phyloP scores from a whole-genome alignment of 2,329 filamentous ascomycete species.

The Truncatella angustata region DNA sequence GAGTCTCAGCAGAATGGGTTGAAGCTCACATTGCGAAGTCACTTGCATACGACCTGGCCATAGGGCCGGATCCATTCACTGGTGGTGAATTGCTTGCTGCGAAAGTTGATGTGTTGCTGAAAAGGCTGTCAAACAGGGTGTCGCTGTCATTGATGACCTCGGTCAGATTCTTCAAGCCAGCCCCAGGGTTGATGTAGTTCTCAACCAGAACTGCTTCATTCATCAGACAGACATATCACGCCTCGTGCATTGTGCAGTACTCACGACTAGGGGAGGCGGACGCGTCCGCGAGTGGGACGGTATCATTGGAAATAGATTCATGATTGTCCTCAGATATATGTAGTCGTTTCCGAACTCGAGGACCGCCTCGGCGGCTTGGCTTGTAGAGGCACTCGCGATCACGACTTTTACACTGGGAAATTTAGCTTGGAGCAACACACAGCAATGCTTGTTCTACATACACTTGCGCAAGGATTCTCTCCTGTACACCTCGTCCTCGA shows the following conservation, averaged over 20 bases:
- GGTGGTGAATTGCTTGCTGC: conserved; percentile 13
- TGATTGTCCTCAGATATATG: conserved; percentile 26
- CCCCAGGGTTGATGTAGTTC: conserved; percentile 45
- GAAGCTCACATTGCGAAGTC: conserved; percentile 36
- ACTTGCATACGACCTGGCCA: conserved; percentile 41
- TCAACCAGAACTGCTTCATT: conserved; percentile 28
- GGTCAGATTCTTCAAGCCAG: conserved; percentile 44
- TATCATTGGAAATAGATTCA: conserved; percentile 23
- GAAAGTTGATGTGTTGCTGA: conserved; percentile 24
- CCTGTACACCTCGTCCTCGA: conserved; percentile 9
- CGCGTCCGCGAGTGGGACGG: conserved; percentile 26
- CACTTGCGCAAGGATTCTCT: conserved; percentile 8
- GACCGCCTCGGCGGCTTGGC: conserved; percentile 41
- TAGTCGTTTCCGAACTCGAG: conserved; percentile 40
- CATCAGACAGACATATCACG: conserved; percentile 16
- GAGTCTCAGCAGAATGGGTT: conserved; percentile 11
- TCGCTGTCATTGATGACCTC: conserved; percentile 46
- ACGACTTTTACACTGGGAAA: conserved; percentile 35
- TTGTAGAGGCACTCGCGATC: conserved; percentile 41
- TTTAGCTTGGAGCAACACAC: conserved; percentile 11
- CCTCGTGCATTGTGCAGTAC: conserved; percentile 20
- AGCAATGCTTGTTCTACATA: not conserved
- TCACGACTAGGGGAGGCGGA: conserved; percentile 27
- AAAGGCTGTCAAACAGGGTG: conserved; percentile 45
- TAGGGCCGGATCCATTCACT: conserved; percentile 21